phyloP scores from a whole-genome alignment of 208 protist genomes.

The Wallacemonas rigidus region DNA sequence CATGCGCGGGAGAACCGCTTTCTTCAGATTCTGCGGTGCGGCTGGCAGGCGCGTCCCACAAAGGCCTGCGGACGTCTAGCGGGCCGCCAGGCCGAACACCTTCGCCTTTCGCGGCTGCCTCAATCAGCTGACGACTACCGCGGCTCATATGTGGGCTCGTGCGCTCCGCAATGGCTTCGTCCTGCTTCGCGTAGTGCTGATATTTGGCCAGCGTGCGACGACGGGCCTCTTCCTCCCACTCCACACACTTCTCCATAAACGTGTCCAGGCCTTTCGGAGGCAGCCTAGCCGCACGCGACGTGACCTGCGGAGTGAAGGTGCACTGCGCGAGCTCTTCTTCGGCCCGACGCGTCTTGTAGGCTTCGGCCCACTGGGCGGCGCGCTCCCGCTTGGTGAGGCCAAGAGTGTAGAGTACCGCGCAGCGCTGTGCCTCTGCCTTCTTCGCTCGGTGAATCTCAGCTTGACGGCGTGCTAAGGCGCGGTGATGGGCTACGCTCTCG shows the following conservation, averaged over 20 bases:
- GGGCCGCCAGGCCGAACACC: neutral
- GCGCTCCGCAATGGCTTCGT: conserved; percentile 18
- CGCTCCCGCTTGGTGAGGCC: conserved; percentile 13
- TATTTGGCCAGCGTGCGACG: conserved; percentile 39
- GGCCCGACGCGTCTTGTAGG: conserved; percentile 7
- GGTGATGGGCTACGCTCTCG: conserved; percentile 26
- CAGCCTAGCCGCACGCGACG: conserved; percentile 24
- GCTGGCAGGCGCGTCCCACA: conserved; percentile 20
- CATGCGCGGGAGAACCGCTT: neutral
- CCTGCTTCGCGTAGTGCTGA: conserved; percentile 26
- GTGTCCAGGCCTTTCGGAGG: conserved; percentile 40
- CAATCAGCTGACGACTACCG: conserved; percentile 27
- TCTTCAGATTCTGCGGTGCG: too few species aligned
- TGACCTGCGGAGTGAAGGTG: conserved; percentile 56
- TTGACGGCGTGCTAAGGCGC: conserved; percentile 19
- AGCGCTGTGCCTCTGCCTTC: conserved; percentile 28
- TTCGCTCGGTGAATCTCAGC: conserved; percentile 23
- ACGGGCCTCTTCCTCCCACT: conserved; percentile 48
- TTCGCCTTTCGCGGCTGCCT: conserved; percentile 2
- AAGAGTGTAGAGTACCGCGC: conserved; percentile 25
- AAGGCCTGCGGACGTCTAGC: conserved; percentile 24
- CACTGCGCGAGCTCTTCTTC: conserved; percentile 43
- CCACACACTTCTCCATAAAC: conserved; percentile 66
- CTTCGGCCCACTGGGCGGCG: conserved; percentile 2
- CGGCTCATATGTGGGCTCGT: conserved; percentile 25